Conservation (phyloP, 2,329 filamentous ascomycete genomes). For the Hymenoscyphus infarciens region DNA sequence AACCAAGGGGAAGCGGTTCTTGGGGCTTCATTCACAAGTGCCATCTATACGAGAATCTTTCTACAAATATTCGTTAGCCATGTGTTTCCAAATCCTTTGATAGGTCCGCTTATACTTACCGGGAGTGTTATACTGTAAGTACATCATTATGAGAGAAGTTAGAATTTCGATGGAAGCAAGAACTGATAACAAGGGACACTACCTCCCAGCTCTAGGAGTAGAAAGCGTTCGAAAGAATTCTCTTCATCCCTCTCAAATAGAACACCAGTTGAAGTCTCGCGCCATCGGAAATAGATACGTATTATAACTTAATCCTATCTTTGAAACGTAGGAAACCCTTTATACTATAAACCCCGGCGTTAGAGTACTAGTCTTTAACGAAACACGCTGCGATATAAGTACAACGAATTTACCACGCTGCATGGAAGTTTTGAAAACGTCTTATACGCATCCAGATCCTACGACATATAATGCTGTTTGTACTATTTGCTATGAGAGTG, state of each 20-base stretch:
- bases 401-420: constrained; percentile 44
- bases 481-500: constrained; percentile 38
- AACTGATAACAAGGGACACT: constrained; percentile 39
- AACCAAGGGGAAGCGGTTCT: constrained; percentile 37
- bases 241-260: constrained; percentile 39
- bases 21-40: constrained; percentile 41
- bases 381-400: constrained; percentile 45
- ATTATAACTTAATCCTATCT: constrained; percentile 40
- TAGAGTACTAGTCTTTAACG: constrained; percentile 41
- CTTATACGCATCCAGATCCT: constrained; percentile 40
- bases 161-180: no score
- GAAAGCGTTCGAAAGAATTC: constrained; percentile 44
- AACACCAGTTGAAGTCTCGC: constrained; percentile 43
- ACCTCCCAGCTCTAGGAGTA: constrained; percentile 43
- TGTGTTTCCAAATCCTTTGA: constrained; percentile 41
- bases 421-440: constrained; percentile 40
- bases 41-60: constrained; percentile 47
- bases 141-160: background rate
- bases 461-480: constrained; percentile 40
- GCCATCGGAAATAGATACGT: constrained; percentile 47
- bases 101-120: constrained; percentile 43
- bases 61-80: constrained; percentile 45
- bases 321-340: constrained; percentile 45
- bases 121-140: constrained; percentile 47
- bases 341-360: constrained; percentile 45